phyloP scores from a whole-genome alignment of 2,329 filamentous ascomycete genomes.

The Trichoderma koningii region DNA sequence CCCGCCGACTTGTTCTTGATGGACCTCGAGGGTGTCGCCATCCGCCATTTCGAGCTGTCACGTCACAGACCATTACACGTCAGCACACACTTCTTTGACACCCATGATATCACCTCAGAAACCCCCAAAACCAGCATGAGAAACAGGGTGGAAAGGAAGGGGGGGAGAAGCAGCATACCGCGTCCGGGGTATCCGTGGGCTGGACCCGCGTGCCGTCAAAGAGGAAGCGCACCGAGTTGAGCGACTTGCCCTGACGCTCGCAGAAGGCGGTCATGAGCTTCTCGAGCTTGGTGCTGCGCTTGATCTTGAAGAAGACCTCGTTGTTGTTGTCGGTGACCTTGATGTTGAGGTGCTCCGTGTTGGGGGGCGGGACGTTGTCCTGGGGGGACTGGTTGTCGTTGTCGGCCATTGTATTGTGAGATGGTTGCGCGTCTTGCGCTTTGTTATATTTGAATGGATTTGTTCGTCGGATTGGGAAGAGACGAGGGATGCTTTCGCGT shows the following conservation, averaged over 20 bases:
- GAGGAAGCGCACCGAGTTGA: slow-evolving; percentile 83
- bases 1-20: slow-evolving; percentile 96
- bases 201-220: slow-evolving; percentile 96
- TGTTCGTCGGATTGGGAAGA: too few relatives aligned
- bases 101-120: too few relatives aligned
- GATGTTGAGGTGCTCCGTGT: slow-evolving; percentile 90
- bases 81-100: slow-evolving; percentile 62
- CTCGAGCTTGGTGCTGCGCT: slow-evolving; percentile 90
- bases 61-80: slow-evolving; percentile 42
- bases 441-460: not conserved
- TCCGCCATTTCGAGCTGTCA: slow-evolving; percentile 82
- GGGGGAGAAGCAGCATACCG: too few relatives aligned
- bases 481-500: not conserved
- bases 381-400: slow-evolving; percentile 45
- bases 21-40: slow-evolving; percentile 93
- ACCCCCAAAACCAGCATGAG: too few relatives aligned
- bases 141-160: too few relatives aligned
- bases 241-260: slow-evolving; percentile 88
- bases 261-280: slow-evolving; percentile 99
- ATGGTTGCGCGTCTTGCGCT: not conserved
- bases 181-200: slow-evolving; percentile 84
- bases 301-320: slow-evolving; percentile 99
- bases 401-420: slow-evolving; percentile 46
- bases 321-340: slow-evolving; percentile 99
- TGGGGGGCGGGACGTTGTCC: slow-evolving; percentile 44